Evolutionary conservation across 768 basidiomycete genomes (phyloP), one percentile per base, ranked within the genome.

Genomic region (Mrakia gelida): DNA sequence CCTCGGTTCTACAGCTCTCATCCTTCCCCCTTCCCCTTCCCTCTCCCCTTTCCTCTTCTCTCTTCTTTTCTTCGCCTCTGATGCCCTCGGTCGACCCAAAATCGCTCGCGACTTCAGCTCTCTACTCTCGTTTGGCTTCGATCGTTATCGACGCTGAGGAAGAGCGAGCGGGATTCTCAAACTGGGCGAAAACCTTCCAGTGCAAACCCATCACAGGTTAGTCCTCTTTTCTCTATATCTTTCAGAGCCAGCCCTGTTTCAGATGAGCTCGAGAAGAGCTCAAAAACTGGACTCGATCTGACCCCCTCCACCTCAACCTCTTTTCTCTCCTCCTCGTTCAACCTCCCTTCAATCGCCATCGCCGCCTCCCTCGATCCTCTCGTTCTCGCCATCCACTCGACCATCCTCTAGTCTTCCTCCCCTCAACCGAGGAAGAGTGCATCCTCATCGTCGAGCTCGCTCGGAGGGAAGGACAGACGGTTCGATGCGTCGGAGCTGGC

Each of bases 401-500:
- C 11, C 11, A 0, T 23, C 32, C 54, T 56, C 3, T 81, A 67
- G 86, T 94, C 54, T 96, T 95, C 82, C 89, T 89, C 80, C 97
- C 96, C 6, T 87, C 88, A 80, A 88, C 86, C 32, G 89, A 89
- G 62, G 84, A 87, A 78, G 88, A 98, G 49, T 92, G 93, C 82
- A 87, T 88, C 65, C 87, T 89, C 80, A 87, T 95, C 67, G 87
- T 98, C 38, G 92, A 93, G 82, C 89, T 94, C 34, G 94, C 95
- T 0, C 87, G 90, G 26, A 86, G 91, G 62, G 89, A 94, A 82
- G 86, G 88, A 23, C 89, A 88, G 82, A 86, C 88, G 30, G 87
- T 98, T 49, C 89, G 94, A 75, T 92, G 92, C 0, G 91, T 90
- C 18, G 97, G 94, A 18, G 90, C 93, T 23, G 96, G 95, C 2